phyloP scores from a whole-genome alignment of 78 protist species.

The Dictyostelium intermedium region DNA sequence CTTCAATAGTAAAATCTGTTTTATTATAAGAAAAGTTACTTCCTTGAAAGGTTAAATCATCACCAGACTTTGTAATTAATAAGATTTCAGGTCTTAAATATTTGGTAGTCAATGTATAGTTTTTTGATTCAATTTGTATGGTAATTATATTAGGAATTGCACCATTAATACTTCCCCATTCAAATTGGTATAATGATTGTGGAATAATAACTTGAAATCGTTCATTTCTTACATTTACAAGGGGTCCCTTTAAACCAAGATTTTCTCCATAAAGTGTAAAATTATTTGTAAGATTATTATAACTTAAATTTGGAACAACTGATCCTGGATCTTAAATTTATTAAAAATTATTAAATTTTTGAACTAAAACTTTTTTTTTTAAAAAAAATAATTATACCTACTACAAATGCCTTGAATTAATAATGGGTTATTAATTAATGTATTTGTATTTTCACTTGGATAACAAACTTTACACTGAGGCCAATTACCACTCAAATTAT shows the following conservation, averaged over 20 bases:
- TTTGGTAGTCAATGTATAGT: background rate
- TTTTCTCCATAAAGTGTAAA: background rate
- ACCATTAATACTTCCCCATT: background rate
- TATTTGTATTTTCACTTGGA: background rate
- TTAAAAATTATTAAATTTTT: background rate
- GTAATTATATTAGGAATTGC: background rate
- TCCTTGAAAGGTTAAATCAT: background rate
- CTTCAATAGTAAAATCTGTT: background rate
- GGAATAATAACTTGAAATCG: background rate
- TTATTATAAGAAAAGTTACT: background rate
- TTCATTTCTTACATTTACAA: background rate
- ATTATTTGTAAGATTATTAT: background rate
- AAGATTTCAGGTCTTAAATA: background rate
- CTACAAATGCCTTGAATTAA: background rate
- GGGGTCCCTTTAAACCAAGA: background rate
- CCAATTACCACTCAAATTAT: background rate
- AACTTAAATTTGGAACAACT: background rate
- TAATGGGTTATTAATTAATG: background rate
- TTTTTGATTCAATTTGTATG: background rate
- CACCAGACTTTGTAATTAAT: background rate
- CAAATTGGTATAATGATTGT: background rate
- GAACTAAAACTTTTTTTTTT: background rate
- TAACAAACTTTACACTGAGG: background rate
- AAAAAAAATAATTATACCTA: background rate
- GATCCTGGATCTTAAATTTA: background rate